Evolutionary conservation across 164 flowering plant genomes (phyloP).

Genomic region (Chloranthus sessilifolius): DNA sequence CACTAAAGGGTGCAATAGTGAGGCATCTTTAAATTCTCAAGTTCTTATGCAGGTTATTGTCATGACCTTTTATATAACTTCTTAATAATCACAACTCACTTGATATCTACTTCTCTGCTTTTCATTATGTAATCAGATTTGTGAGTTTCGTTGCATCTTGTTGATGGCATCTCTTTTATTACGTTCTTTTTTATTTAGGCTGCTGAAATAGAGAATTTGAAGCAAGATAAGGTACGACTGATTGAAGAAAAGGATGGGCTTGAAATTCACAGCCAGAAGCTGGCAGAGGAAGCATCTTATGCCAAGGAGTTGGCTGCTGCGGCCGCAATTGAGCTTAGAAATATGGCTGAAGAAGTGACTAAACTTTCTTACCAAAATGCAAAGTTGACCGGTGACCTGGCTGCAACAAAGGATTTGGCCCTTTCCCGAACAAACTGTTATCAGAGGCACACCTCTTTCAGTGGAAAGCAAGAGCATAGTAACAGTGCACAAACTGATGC

Average conservation of each 20-base stretch:
- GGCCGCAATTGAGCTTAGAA: constrained; percentile 79
- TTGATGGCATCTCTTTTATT: background rate
- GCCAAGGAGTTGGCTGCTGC: constrained; percentile 92
- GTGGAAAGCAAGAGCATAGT: constrained; percentile 22
- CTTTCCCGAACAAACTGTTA: constrained; percentile 25
- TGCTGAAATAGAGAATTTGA: constrained; percentile 65
- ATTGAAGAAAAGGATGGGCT: constrained; percentile 67
- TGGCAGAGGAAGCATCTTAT: constrained; percentile 82
- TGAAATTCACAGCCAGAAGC: constrained; percentile 53
- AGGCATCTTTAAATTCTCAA: constrained; percentile 32
- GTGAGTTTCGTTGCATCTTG: background rate
- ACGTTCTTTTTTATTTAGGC: constrained; percentile 33
- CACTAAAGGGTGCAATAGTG: constrained; percentile 29
- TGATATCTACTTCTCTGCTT: background rate
- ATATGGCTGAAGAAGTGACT: constrained; percentile 85
- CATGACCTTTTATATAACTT: no score
- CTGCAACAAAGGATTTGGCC: constrained; percentile 37
- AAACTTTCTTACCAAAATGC: constrained; percentile 77
- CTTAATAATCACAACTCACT: no score
- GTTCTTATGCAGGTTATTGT: constrained; percentile 46
- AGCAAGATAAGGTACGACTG: constrained; percentile 52
- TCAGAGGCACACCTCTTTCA: constrained; percentile 25
- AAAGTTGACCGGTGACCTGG: constrained; percentile 51
- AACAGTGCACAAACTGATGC: constrained; percentile 23
- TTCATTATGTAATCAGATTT: background rate